These are phyloP conservation scores for Neurospora tetrasperma DNA, from an alignment of 495 filamentous ascomycete genomes.

Conservation along the genomic window DNA sequence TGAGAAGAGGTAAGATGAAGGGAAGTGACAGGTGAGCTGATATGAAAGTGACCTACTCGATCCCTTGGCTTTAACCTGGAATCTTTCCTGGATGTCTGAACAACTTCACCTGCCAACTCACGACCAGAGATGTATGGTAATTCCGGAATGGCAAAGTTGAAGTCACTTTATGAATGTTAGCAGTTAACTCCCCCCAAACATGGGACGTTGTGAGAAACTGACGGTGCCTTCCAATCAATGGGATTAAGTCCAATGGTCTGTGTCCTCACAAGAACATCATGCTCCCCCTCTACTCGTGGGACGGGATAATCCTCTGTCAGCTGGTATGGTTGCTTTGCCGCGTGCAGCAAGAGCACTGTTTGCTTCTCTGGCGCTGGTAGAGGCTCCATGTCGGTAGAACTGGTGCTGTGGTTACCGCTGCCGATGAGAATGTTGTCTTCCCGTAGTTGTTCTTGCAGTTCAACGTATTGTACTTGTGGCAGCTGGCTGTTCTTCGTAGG, in stretches of 20 bases:
- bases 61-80: conserved; percentile 45
- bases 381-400: not conserved
- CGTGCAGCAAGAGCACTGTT: conserved; percentile 35
- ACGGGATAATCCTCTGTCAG: conserved; percentile 37
- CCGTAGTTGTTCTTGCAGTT: not conserved
- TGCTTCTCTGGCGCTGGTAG: conserved; percentile 20
- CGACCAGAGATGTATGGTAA: conserved; percentile 59
- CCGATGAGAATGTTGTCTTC: not conserved
- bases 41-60: conserved; percentile 23
- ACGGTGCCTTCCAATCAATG: conserved; percentile 67
- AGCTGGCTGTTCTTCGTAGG: not conserved
- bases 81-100: conserved; percentile 31
- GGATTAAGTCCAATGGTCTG: conserved; percentile 57
- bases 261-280: conserved; percentile 48
- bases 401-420: not conserved
- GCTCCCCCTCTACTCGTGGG: conserved; percentile 26
- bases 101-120: conserved; percentile 50
- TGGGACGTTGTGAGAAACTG: conserved; percentile 12
- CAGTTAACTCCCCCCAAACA: not conserved
- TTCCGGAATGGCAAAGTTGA: conserved; percentile 53
- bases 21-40: not conserved
- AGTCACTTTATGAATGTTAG: conserved; percentile 34
- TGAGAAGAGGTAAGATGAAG: not conserved
- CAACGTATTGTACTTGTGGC: not conserved
- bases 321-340: conserved; percentile 31